Percentiles rank a stretch among this genome's conserved stretches.
Conservation (phyloP, 352 stramenopile species). For the Phytophthora uliginosa region DNA sequence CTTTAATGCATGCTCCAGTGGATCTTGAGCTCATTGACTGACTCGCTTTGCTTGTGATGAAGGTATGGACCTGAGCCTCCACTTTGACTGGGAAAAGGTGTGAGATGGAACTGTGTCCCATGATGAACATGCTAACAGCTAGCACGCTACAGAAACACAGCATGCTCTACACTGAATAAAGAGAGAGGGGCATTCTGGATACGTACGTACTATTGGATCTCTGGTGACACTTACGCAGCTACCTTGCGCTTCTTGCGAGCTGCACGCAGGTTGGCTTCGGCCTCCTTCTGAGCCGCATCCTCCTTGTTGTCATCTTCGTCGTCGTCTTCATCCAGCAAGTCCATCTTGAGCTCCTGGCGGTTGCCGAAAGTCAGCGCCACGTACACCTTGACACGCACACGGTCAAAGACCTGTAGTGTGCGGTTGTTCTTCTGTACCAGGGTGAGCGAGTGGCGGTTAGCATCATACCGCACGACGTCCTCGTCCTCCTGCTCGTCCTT, state of each 20-base stretch:
- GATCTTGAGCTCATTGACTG: background rate
- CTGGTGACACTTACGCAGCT: conserved; percentile 22
- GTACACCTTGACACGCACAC: conserved; percentile 83
- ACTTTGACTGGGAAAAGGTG: background rate
- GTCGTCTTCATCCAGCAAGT: conserved; percentile 64
- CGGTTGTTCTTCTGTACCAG: conserved; percentile 64
- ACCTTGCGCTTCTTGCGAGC: conserved; percentile 50
- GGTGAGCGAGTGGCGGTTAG: conserved; percentile 62
- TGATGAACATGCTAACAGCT: no score
- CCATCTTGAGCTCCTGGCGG: conserved; percentile 88
- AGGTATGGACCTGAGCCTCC: background rate
- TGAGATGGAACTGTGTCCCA: background rate
- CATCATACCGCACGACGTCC: conserved; percentile 66
- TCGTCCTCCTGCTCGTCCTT: conserved; percentile 76
- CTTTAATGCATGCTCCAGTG: background rate
- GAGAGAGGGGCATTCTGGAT: background rate
- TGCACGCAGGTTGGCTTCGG: conserved; percentile 37
- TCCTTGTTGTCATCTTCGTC: conserved; percentile 32
- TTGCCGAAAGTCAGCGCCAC: conserved; percentile 83
- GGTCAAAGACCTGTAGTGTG: conserved; percentile 83
- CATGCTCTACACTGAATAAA: background rate
- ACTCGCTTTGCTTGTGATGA: background rate
- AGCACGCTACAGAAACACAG: no score
- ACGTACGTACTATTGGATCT: conserved; percentile 23
- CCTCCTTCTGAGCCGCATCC: conserved; percentile 33